Conservation (phyloP, 768 basidiomycete genomes). For the Lactifluus pinguis region DNA sequence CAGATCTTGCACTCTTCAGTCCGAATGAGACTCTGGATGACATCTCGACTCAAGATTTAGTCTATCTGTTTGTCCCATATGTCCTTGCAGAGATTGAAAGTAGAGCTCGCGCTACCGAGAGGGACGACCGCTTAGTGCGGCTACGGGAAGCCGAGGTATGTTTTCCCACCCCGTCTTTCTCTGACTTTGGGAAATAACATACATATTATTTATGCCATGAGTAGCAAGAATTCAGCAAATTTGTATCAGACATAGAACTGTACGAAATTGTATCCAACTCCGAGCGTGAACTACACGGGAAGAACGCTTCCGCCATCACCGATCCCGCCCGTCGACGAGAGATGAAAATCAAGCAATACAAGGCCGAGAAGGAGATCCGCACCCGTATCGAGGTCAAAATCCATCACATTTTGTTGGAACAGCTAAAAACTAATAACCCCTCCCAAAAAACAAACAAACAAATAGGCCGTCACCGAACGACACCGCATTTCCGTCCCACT, state of each 20-base stretch:
- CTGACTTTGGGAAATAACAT: background rate
- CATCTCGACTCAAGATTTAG: slow-evolving; percentile 64
- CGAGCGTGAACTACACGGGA: slow-evolving; percentile 48
- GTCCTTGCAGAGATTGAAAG: slow-evolving; percentile 56
- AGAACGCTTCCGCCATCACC: slow-evolving; percentile 36
- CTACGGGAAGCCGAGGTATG: slow-evolving; percentile 54
- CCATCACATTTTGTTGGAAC: slow-evolving; percentile 4
- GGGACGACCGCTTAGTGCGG: slow-evolving; percentile 45
- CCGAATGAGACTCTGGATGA: slow-evolving; percentile 79
- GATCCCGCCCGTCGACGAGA: slow-evolving; percentile 73
- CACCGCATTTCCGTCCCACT: slow-evolving; percentile 33
- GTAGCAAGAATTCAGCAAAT: slow-evolving; percentile 43
- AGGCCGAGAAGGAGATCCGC: slow-evolving; percentile 75
- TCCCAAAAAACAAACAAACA: too few species aligned
- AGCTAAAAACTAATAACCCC: background rate
- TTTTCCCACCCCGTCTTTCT: background rate
- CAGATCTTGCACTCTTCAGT: slow-evolving; percentile 66
- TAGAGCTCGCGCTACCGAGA: slow-evolving; percentile 46
- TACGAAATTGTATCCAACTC: slow-evolving; percentile 59
- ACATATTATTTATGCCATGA: slow-evolving; percentile 11
- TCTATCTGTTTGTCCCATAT: slow-evolving; percentile 69
- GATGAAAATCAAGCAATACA: slow-evolving; percentile 84
- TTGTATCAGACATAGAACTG: slow-evolving; percentile 43
- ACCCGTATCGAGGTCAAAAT: slow-evolving; percentile 52
- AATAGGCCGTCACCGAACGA: slow-evolving; percentile 47